Evolutionary conservation across 495 filamentous ascomycete genomes (phyloP), one percentile per base, ranked within the genome.

Genomic region (Talaromyces nanjingensis): DNA sequence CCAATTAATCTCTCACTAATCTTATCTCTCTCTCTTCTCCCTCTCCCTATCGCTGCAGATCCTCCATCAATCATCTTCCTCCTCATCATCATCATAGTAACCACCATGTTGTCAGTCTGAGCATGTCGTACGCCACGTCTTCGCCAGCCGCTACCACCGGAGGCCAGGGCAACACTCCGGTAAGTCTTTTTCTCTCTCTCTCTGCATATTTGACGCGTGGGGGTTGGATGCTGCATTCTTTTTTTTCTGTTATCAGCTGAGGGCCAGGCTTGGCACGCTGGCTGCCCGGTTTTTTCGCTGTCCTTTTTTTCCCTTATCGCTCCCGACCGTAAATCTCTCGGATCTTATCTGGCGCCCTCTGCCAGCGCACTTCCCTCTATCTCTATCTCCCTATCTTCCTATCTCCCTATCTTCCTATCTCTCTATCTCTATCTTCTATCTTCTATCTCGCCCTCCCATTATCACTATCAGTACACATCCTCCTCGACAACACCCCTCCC

Each of bases 91-190:
- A 53, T 63, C 12, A 9, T 53, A 56, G 31, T 63, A 31, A 54
- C 45, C 55, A 70, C 63, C 77, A 76, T 69, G 73, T 79, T 80
- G 76, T 73, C 62, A 77, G 74, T 68, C 74, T 73, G 71, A 79
- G 66, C 68, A 84, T 84, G 76, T 84, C 73, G 63, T 88, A 87
- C 71, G 76, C 84, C 60, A 85, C 84, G 45, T 84, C 87, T 9
- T 87, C 88, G 25, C 87, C 87, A 8, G 87, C 89, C 31, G 86
- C 85, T 12, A 88, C 87, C 0, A 83, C 82, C 55, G 88, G 84
- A 65, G 86, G 86, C 55, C 84, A 85, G 67, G 84, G 84, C 31
- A 88, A 84, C 65, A 84, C 82, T 64, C 80, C 87, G 66, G 89
- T 91, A 78, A 83, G 88, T 81, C 59, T 58, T 29, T 62, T 20